Percentiles rank a stretch among this genome's conserved stretches.
Conservation (phyloP, 2,329 filamentous ascomycete species). For the Neocucurbitaria cava region DNA sequence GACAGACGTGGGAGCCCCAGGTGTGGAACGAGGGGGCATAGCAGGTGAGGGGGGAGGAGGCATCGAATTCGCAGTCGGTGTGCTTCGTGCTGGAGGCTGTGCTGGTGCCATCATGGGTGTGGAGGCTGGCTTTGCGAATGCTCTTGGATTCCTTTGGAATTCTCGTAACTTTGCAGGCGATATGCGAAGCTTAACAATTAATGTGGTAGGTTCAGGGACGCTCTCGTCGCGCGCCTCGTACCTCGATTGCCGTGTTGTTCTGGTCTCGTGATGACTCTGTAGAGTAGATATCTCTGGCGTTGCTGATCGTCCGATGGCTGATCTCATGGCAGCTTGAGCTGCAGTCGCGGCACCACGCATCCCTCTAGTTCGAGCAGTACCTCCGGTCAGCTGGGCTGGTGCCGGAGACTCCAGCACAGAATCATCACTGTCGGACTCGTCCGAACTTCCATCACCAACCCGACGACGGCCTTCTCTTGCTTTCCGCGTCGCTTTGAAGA, state of each 20-base stretch:
- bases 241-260: slow-evolving; percentile 66
- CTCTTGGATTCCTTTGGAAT: slow-evolving; percentile 64
- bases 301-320: slow-evolving; percentile 78
- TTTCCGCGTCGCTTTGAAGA: slow-evolving; percentile 72
- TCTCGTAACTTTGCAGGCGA: slow-evolving; percentile 74
- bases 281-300: slow-evolving; percentile 78
- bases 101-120: slow-evolving; percentile 55
- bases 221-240: slow-evolving; percentile 80
- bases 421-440: slow-evolving; percentile 91
- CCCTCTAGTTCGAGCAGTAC: slow-evolving; percentile 83
- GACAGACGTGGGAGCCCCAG: slow-evolving; percentile 25
- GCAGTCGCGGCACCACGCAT: slow-evolving; percentile 88
- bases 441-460: slow-evolving; percentile 76
- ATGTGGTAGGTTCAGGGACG: slow-evolving; percentile 65
- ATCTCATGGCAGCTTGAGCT: slow-evolving; percentile 84
- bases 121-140: slow-evolving; percentile 50
- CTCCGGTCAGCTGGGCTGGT: slow-evolving; percentile 69
- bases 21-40: slow-evolving; percentile 45
- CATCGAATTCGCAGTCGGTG: slow-evolving; percentile 63
- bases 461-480: slow-evolving; percentile 61
- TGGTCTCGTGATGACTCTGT: slow-evolving; percentile 69
- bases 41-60: slow-evolving; percentile 60
- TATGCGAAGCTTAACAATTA: slow-evolving; percentile 79
- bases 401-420: slow-evolving; percentile 87
- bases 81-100: slow-evolving; percentile 56